These are phyloP conservation scores for Diaporthe sp. DNA, from an alignment of 2,329 filamentous ascomycete species.

Conservation along the genomic window DNA sequence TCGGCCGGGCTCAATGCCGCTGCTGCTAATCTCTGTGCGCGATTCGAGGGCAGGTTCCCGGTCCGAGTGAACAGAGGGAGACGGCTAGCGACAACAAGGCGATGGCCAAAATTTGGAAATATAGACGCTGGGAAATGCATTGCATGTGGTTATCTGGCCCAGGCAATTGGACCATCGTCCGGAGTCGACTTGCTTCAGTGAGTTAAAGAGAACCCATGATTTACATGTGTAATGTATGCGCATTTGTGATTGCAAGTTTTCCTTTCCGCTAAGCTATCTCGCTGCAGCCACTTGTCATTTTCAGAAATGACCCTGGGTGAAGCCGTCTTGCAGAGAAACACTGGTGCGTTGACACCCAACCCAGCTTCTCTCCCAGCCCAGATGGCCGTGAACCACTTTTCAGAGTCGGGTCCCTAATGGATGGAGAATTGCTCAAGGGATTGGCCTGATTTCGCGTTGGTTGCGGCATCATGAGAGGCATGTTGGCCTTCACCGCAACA, in stretches of 20 bases:
- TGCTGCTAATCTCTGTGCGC: background rate
- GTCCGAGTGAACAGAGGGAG: background rate
- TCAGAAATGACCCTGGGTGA: background rate
- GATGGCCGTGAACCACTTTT: background rate
- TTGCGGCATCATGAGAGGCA: background rate
- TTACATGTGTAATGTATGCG: background rate
- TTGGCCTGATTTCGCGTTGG: background rate
- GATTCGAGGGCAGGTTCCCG: background rate
- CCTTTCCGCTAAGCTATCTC: conserved; percentile 18
- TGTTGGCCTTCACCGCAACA: background rate
- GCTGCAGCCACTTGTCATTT: conserved; percentile 2
- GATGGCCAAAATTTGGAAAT: background rate
- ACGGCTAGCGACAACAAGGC: too few relatives aligned
- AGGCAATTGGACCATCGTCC: background rate
- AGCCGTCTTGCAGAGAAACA: background rate
- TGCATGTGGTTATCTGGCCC: background rate
- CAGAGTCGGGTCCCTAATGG: background rate
- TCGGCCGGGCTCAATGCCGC: background rate
- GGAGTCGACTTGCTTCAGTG: background rate
- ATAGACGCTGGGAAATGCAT: background rate
- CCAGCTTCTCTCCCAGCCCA: background rate
- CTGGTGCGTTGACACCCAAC: background rate
- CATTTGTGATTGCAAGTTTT: conserved; percentile 5
- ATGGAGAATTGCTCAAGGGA: background rate
- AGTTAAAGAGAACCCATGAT: background rate